These are phyloP conservation scores for Kockovaella imperatae DNA, from an alignment of 768 basidiomycete genomes.

Conservation along the genomic window DNA sequence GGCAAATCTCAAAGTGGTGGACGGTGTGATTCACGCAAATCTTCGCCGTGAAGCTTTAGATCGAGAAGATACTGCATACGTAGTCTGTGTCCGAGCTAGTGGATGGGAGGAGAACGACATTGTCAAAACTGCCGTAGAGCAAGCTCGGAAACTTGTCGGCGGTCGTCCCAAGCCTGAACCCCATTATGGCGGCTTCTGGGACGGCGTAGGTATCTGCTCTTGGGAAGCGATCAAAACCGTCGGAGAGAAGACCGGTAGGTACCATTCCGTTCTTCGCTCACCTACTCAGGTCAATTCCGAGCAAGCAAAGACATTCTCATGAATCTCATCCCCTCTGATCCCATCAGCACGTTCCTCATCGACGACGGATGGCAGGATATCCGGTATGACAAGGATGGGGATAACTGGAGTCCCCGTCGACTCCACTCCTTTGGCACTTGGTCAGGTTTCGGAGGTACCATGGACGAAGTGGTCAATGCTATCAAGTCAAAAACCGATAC, in stretches of 20 bases:
- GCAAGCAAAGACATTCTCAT: conserved; percentile 19
- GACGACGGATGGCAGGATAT: conserved; percentile 38
- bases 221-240: conserved; percentile 21
- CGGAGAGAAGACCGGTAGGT: conserved; percentile 10
- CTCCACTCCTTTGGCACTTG: conserved; percentile 12
- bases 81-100: conserved; percentile 9
- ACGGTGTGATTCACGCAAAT: conserved; percentile 6
- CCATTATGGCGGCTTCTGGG: conserved; percentile 10
- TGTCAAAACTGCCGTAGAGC: conserved; percentile 16
- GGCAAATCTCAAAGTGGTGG: conserved; percentile 13
- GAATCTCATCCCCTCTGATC: conserved; percentile 11
- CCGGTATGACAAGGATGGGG: too few relatives aligned
- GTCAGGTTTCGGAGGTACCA: conserved; percentile 12
- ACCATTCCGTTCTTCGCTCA: not conserved
- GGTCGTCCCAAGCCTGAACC: not conserved
- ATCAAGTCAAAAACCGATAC: conserved; percentile 12
- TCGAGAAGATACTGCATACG: conserved; percentile 6
- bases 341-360: conserved; percentile 31
- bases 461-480: conserved; percentile 13
- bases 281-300: not conserved
- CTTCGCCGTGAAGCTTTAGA: conserved; percentile 3
- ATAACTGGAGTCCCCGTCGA: too few relatives aligned
- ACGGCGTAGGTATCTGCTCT: conserved; percentile 30
- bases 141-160: conserved; percentile 11
- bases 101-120: conserved; percentile 3